These are phyloP conservation scores for Schizosaccharomyces japonicus DNA, from an alignment of 805 yeast genomes.

Conservation along the genomic window DNA sequence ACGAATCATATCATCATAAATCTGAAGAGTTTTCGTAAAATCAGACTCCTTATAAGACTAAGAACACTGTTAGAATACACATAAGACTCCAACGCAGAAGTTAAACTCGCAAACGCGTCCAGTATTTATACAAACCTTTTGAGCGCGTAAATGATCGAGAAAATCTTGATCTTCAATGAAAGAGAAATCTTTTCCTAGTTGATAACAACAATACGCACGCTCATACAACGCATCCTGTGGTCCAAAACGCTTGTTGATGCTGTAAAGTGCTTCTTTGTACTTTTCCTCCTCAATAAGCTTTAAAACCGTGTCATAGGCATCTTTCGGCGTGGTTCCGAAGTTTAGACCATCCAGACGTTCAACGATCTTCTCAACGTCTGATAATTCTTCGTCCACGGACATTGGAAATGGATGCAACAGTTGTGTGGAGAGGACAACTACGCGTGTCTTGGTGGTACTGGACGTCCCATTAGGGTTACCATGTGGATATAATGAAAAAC, in stretches of 20 bases:
- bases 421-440: too few relatives aligned
- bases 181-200: not conserved
- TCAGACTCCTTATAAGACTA: not conserved
- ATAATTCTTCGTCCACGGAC: too few relatives aligned
- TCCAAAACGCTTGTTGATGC: constrained; percentile 22
- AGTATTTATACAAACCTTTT: not conserved
- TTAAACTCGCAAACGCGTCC: not conserved
- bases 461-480: too few relatives aligned
- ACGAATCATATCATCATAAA: not conserved
- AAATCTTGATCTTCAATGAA: not conserved
- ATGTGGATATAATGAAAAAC: too few relatives aligned
- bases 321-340: not conserved
- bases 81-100: not conserved
- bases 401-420: too few relatives aligned
- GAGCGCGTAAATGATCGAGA: not conserved
- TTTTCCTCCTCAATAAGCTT: constrained; percentile 20
- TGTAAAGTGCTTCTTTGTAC: constrained; percentile 21
- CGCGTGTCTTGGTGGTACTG: too few relatives aligned
- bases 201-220: not conserved
- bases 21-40: not conserved
- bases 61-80: not conserved
- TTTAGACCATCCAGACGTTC: not conserved
- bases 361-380: not conserved
- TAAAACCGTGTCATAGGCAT: not conserved
- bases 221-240: constrained; percentile 8